These are phyloP conservation scores for Moringa oleifera DNA, from an alignment of 345 rosid species.

Conservation along the genomic window DNA sequence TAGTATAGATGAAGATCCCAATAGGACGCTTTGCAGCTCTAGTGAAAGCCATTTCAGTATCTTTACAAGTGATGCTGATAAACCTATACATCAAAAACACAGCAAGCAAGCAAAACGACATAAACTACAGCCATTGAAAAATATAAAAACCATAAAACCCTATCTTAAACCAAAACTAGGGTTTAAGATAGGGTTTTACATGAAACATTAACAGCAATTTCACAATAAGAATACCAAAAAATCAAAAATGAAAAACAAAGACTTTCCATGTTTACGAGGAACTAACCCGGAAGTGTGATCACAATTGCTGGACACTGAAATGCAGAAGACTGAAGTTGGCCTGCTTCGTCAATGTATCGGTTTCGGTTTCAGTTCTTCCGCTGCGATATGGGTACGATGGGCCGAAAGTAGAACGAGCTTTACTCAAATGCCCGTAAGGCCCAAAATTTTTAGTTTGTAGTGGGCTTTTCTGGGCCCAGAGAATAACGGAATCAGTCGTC, in stretches of 20 bases:
- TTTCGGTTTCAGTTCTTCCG: too few species aligned
- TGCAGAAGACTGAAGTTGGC: too few species aligned
- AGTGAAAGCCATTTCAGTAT: slow-evolving; percentile 41
- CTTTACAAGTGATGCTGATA: not conserved
- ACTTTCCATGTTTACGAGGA: too few species aligned
- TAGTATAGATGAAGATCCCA: slow-evolving; percentile 27
- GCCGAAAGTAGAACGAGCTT: too few species aligned
- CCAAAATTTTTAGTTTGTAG: too few species aligned
- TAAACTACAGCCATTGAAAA: not conserved
- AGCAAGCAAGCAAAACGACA: not conserved
- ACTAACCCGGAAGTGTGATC: too few species aligned
- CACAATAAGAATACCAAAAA: not conserved
- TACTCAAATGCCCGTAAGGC: too few species aligned
- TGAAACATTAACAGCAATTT: not conserved
- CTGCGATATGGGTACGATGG: too few species aligned
- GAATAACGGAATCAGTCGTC: too few species aligned
- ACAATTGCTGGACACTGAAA: too few species aligned
- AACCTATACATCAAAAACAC: not conserved
- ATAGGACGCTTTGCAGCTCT: slow-evolving; percentile 44
- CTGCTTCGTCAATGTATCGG: too few species aligned
- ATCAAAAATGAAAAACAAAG: not conserved
- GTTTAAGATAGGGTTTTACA: slow-evolving; percentile 6
- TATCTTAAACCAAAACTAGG: slow-evolving; percentile 3
- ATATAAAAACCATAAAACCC: not conserved
- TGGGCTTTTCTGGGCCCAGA: too few species aligned